Evolutionary conservation across 257 asterid species (phyloP).

Genomic region (Phtheirospermum japonicum): DNA sequence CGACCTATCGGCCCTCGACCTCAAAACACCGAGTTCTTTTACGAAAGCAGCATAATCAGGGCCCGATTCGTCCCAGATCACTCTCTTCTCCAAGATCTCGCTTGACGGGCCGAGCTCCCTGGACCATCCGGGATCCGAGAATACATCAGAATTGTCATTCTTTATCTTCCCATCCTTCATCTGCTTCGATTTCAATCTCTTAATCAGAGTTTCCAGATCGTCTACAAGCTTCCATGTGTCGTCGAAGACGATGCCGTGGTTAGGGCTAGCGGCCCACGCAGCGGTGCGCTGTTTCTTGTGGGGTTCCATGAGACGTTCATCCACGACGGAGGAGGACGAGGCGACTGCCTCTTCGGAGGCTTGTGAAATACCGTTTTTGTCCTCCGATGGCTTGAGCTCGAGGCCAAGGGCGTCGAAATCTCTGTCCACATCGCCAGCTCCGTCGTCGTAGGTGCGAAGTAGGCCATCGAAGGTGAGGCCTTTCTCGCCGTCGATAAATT

Average conservation of each 20-base stretch:
- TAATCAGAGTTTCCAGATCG: conserved; percentile 73
- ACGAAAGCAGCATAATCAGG: conserved; percentile 71
- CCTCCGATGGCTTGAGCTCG: conserved; percentile 58
- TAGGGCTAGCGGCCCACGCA: conserved; percentile 96
- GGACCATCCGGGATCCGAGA: conserved; percentile 95
- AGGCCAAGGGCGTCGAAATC: conserved; percentile 96
- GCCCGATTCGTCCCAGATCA: conserved; percentile 76
- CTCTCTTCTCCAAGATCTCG: conserved; percentile 69
- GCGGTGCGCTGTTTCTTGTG: conserved; percentile 90
- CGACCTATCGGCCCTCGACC: conserved; percentile 89
- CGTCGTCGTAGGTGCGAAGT: conserved; percentile 92
- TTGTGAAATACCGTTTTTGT: conserved; percentile 41
- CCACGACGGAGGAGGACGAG: conserved; percentile 69
- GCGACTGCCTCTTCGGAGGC: conserved; percentile 70
- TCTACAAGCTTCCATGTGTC: conserved; percentile 95
- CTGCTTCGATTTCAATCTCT: conserved; percentile 60
- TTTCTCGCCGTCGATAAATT: conserved; percentile 74
- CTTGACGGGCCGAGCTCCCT: conserved; percentile 80
- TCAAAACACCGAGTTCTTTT: conserved; percentile 80
- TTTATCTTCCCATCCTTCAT: conserved; percentile 78
- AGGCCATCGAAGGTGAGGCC: conserved; percentile 91
- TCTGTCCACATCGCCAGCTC: conserved; percentile 97
- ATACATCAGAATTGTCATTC: conserved; percentile 72
- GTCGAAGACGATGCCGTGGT: conserved; percentile 91
- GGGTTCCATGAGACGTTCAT: conserved; percentile 80